phyloP scores from a whole-genome alignment of 106 monocot genomes.

The Dendrobium nobile region DNA sequence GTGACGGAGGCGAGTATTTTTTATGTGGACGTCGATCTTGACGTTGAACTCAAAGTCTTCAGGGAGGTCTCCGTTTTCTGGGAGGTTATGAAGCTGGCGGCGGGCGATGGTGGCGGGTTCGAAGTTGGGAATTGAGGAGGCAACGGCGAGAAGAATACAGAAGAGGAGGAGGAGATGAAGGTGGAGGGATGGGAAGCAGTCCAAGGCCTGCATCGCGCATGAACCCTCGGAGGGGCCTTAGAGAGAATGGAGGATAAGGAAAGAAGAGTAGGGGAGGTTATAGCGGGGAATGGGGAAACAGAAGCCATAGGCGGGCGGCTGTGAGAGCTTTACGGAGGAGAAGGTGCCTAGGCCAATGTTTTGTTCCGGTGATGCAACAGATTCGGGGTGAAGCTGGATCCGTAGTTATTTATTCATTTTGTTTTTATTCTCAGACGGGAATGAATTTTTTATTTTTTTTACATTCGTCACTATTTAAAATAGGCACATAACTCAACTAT shows the following conservation, averaged over 20 bases:
- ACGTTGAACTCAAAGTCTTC: conserved; percentile 10
- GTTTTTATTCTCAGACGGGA: no score
- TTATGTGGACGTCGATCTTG: conserved; percentile 14
- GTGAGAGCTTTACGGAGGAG: background rate
- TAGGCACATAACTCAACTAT: no score
- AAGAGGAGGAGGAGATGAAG: background rate
- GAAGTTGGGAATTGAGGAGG: conserved; percentile 1
- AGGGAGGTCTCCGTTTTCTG: conserved; percentile 25
- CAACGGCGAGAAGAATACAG: background rate
- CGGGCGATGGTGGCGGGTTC: conserved; percentile 13
- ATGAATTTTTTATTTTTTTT: no score
- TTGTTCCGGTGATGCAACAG: background rate
- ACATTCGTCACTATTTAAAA: no score
- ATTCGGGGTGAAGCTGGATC: no score
- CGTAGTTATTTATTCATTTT: no score
- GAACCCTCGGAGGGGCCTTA: background rate
- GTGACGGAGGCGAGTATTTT: conserved; percentile 21
- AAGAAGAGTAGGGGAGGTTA: background rate
- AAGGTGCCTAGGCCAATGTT: background rate
- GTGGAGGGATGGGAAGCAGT: conserved; percentile 6
- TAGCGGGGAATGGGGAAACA: background rate
- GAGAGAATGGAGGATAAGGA: background rate
- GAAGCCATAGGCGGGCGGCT: conserved; percentile 3
- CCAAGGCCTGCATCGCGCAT: conserved; percentile 7
- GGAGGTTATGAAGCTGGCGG: conserved; percentile 30